Evolutionary conservation across 805 yeast species (phyloP), one percentile per base, ranked within the genome.

Genomic region (Tetrapisispora phaffii): DNA sequence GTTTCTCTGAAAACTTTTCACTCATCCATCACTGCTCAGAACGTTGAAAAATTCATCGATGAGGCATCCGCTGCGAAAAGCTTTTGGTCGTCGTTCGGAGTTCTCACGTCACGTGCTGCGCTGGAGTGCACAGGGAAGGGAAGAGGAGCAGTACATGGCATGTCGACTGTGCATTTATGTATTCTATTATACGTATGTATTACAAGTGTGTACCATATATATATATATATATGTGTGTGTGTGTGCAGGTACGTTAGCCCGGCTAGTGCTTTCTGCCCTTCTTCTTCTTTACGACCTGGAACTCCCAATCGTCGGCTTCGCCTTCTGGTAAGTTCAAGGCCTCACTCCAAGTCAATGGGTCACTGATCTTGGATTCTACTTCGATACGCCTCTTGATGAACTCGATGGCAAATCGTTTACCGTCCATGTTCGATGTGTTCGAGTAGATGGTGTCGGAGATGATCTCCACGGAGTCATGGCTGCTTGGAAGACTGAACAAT

Each of bases 381-480:
- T 70, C 73, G 48, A 73, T 74, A 58, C 93, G 81, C 59, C 84
- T 79, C 65, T 81, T 83, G 59, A 82, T 71, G 62, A 93, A 93
- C 59, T 93, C 98, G 46, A 75, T 76, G 0, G 98, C 96, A 70
- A 89, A 90, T 52, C 95, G 74, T 60, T 96, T 80, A 21, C 97
- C 97, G 62, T 93, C 96, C 84, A 90, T 80, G 1, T 89, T 82
- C 2, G 89, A 76, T 34, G 95, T 83, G 48, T 87, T 84, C 22
- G 93, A 80, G 67, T 87, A 88, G 47, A 90, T 79, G 12, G 96
- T 86, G 58, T 90, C 98, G 1, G 95, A 82, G 59, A 90, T 88
- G 60, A 90, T 85, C 61, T 82, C 95, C 41, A 74, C 71, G 0
- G 95, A 78, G 53, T 87, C 96, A 7, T 72, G 55, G 34, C 80